A percentile compares a stretch with the other conserved stretches of the same genome.
These are phyloP conservation scores for Hypsizygus marmoreus DNA, from an alignment of 768 basidiomycete genomes.

Conservation along the genomic window DNA sequence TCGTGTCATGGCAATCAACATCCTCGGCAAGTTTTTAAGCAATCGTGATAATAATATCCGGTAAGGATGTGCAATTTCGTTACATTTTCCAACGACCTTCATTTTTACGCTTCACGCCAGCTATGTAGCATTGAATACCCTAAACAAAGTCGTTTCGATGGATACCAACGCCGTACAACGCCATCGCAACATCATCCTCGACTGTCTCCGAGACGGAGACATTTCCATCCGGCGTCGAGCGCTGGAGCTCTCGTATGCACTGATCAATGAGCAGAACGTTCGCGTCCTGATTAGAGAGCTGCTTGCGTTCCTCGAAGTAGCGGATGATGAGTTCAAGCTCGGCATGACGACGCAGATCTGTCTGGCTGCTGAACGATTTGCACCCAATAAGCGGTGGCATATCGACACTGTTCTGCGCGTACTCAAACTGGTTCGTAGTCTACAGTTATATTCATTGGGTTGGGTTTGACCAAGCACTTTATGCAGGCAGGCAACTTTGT, in stretches of 20 bases:
- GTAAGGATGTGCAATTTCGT: conserved; percentile 59
- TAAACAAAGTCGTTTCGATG: conserved; percentile 97
- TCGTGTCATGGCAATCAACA: conserved; percentile 99
- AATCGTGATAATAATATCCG: conserved; percentile 99
- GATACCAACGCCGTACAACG: conserved; percentile 98
- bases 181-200: conserved; percentile 97
- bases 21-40: conserved; percentile 95
- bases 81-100: background rate
- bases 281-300: conserved; percentile 90
- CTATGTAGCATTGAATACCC: conserved; percentile 96
- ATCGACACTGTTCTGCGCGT: conserved; percentile 96
- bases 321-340: conserved; percentile 98
- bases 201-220: conserved; percentile 98
- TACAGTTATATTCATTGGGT: background rate
- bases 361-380: conserved; percentile 92
- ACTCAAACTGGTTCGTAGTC: conserved; percentile 74
- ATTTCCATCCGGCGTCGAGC: conserved; percentile 98
- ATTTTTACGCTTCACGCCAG: conserved; percentile 38
- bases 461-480: conserved; percentile 1
- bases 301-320: conserved; percentile 94
- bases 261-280: conserved; percentile 95
- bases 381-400: conserved; percentile 98
- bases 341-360: conserved; percentile 98
- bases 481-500: conserved; percentile 95
- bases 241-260: conserved; percentile 93